These are phyloP conservation scores for Rhodosporidiobolus odoratus DNA, from an alignment of 768 basidiomycete genomes.

Conservation along the genomic window DNA sequence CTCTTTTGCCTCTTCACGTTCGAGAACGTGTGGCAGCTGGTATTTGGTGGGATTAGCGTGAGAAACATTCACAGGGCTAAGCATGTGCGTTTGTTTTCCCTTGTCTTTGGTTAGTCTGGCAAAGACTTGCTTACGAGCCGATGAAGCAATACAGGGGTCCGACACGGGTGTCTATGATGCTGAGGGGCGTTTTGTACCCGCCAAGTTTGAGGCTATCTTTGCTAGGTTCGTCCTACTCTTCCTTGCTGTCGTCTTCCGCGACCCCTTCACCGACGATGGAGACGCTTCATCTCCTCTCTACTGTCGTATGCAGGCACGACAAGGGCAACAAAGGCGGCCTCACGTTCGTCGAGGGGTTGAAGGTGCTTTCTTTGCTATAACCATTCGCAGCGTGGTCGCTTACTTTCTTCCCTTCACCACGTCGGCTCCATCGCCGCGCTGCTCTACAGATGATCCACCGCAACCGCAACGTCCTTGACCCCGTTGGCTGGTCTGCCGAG, in stretches of 20 bases:
- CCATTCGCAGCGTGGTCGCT: too few relatives aligned
- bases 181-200: constrained; percentile 50
- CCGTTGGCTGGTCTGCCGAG: constrained; percentile 35
- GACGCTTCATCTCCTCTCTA: neutral
- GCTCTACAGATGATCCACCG: constrained; percentile 46
- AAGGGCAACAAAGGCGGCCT: constrained; percentile 29
- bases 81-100: constrained; percentile 40
- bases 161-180: constrained; percentile 51
- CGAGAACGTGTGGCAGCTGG: constrained; percentile 47
- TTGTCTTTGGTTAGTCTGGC: neutral
- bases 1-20: constrained; percentile 46
- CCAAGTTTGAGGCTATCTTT: constrained; percentile 53
- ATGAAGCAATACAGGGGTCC: constrained; percentile 42
- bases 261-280: neutral
- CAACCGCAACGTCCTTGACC: constrained; percentile 39
- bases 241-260: neutral
- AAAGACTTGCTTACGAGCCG: neutral
- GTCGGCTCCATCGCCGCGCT: constrained; percentile 41
- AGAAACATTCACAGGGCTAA: constrained; percentile 48
- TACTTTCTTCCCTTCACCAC: constrained; percentile 32
- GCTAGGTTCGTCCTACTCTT: constrained; percentile 42
- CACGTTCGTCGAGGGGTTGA: constrained; percentile 22
- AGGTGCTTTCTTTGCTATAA: constrained; percentile 19
- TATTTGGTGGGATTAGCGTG: constrained; percentile 49
- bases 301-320: constrained; percentile 17